Conservation (phyloP, 768 basidiomycete genomes). For the Candolleomyces eurysporus region DNA sequence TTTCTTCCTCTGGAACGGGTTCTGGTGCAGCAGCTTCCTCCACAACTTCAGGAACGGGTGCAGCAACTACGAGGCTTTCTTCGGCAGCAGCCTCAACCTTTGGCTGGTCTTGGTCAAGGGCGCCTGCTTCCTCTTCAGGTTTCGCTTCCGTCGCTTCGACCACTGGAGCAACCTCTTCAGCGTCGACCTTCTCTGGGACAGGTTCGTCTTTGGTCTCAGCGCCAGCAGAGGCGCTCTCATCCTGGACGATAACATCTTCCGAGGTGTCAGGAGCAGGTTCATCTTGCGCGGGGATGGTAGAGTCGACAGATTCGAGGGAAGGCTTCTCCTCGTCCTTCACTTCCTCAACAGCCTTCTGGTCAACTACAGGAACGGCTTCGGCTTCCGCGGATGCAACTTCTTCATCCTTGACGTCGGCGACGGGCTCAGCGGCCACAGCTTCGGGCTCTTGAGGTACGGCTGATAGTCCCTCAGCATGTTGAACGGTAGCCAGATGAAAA, state of each 20-base stretch:
- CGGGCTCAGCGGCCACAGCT: not conserved
- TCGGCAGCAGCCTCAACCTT: not conserved
- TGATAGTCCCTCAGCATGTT: not conserved
- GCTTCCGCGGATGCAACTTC: not conserved
- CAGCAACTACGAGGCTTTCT: not conserved
- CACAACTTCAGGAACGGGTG: not conserved
- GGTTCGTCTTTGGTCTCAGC: not conserved
- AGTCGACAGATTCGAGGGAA: not conserved
- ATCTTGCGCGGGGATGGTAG: not conserved
- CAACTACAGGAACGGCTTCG: slow-evolving; percentile 1
- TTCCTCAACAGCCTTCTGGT: not conserved
- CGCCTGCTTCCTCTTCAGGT: too few species aligned
- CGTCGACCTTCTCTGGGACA: not conserved
- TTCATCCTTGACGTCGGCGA: not conserved
- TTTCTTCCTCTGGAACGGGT: not conserved
- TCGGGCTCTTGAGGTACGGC: not conserved
- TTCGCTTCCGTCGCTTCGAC: not conserved
- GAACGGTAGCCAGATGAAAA: not conserved
- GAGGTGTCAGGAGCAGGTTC: not conserved
- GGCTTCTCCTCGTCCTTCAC: slow-evolving; percentile 3
- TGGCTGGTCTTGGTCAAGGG: not conserved
- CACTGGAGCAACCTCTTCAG: not conserved
- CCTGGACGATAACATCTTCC: not conserved
- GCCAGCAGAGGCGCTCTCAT: not conserved
- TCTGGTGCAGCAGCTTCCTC: not conserved